These are phyloP conservation scores for Eimeria necatrix DNA, from an alignment of 169 alveolate genomes.

Conservation along the genomic window DNA sequence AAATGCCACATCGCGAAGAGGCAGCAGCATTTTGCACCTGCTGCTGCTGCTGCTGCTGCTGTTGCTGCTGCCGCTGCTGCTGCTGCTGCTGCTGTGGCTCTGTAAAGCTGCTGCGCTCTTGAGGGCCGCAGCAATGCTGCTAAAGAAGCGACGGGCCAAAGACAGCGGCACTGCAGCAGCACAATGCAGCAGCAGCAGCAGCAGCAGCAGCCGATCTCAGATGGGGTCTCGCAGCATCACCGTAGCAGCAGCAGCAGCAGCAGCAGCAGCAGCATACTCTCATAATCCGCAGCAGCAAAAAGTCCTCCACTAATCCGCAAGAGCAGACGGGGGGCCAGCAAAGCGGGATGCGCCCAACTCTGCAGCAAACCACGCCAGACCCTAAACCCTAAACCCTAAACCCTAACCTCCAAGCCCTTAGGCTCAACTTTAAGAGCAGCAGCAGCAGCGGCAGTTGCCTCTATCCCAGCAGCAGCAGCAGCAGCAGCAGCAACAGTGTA, in stretches of 20 bases:
- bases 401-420: background rate
- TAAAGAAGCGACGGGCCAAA: slow-evolving; percentile 19
- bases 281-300: slow-evolving; percentile 24
- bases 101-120: slow-evolving; percentile 21
- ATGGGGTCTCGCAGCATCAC: background rate
- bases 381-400: slow-evolving; percentile 21
- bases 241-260: slow-evolving; percentile 40
- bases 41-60: slow-evolving; percentile 27
- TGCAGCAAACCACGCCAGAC: background rate
- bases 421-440: no score
- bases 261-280: slow-evolving; percentile 59
- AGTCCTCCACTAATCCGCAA: slow-evolving; percentile 55
- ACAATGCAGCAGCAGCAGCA: slow-evolving; percentile 11
- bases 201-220: no score
- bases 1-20: slow-evolving; percentile 54
- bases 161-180: slow-evolving; percentile 40
- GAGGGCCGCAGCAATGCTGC: background rate
- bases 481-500: slow-evolving; percentile 17
- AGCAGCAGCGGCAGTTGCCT: no score
- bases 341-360: slow-evolving; percentile 39
- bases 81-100: no score
- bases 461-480: background rate
- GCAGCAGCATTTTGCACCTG: slow-evolving; percentile 53
- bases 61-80: no score
- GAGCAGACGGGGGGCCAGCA: slow-evolving; percentile 48